Base-by-base conservation (phyloP, 2,329 filamentous ascomycete species). In the Sclerotiophoma versabilis region DNA sequence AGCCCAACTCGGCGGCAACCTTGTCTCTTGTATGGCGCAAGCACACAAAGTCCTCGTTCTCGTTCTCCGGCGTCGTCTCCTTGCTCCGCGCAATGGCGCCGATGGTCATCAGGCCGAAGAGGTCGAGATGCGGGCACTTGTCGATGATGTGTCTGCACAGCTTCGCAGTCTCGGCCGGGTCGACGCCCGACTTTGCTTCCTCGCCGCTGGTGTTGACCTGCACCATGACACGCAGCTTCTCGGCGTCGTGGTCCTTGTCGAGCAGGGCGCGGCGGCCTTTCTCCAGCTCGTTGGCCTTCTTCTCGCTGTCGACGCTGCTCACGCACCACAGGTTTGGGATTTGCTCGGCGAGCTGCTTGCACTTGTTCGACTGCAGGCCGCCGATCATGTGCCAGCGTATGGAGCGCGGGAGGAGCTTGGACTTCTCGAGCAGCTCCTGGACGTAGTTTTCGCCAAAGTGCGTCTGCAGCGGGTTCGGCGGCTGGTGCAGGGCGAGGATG, bases 361-460 rank as follows among this genome's bases (percentile, higher is more conserved):
- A 96, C 80, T 98, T 96, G 65, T 93, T 96, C 12, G 90, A 93
- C 77, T 99, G 95, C 32, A 99, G 79, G 0, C 90, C 92, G 32
- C 95, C 95, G 73, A 98, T 99, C 76, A 98, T 97, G 76, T 99
- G 95, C 95, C 95, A 99, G 66, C 84, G 83, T 62, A 99, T 90
- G 27, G 82, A 83, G 37, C 79, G 78, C 0, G 95, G 93, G 10
- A 99, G 84, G 17, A 96, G 73, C 29, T 84, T 83, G 1, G 92
- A 89, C 76, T 99, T 99, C 73, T 96, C 89, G 54, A 84, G 82
- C 48, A 99, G 84, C 76, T 99, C 95, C 66, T 82, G 79, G 29
- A 78, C 76, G 79, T 99, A 99, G 80, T 99, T 99, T 78, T 99
- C 95, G 66, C 95, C 95, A 75, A 98, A 98, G 77, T 99, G 91